These are phyloP conservation scores for Truncatella angustata DNA, from an alignment of 2,329 filamentous ascomycete species.

Conservation along the genomic window DNA sequence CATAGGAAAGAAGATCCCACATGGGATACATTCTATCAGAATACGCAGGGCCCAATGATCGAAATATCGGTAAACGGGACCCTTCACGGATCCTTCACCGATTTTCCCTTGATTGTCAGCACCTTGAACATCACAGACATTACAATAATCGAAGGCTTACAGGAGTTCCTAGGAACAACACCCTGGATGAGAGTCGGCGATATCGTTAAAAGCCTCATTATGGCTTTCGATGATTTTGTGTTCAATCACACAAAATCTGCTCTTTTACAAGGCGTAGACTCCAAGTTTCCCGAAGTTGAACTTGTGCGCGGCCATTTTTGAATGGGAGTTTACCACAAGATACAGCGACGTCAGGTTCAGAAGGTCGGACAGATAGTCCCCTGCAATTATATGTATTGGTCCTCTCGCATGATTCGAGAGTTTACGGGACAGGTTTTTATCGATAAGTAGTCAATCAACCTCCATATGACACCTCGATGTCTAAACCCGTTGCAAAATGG, in stretches of 20 bases:
- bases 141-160: conserved; percentile 8
- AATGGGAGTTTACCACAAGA: too few species aligned
- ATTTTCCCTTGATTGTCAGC: conserved; percentile 16
- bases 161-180: neutral
- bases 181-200: neutral
- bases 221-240: neutral
- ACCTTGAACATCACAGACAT: neutral
- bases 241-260: neutral
- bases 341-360: too few species aligned
- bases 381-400: too few species aligned
- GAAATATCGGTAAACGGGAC: conserved; percentile 24
- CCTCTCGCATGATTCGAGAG: too few species aligned
- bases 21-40: conserved; percentile 29
- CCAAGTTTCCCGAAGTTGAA: neutral
- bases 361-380: too few species aligned
- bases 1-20: conserved; percentile 29
- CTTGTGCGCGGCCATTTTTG: neutral
- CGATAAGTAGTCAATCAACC: too few species aligned
- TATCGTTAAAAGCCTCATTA: neutral
- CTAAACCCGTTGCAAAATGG: too few species aligned
- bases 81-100: conserved; percentile 30
- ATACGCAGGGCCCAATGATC: conserved; percentile 22
- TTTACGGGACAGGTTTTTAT: too few species aligned
- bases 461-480: too few species aligned
- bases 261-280: neutral